Base-by-base conservation (phyloP, 2,329 filamentous ascomycete species). In the Camillea tinctor region DNA sequence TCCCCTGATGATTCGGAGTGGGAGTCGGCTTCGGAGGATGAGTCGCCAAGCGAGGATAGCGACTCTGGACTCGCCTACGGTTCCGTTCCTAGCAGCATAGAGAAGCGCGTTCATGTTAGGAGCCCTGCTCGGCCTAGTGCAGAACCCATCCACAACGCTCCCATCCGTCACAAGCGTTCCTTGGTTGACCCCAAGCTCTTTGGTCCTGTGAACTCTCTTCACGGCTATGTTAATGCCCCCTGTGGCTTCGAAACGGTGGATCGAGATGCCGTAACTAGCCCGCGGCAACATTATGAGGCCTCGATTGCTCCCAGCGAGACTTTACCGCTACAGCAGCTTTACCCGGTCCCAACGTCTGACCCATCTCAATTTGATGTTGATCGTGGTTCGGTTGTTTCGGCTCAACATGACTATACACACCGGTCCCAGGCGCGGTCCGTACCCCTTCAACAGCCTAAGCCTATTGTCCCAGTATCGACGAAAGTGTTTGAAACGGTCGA, bases 391-490 rank as follows among this genome's bases (percentile, higher is more conserved):
- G 70, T 79, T n/a, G 72, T 79, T 15, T 79, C 79, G 17, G 73
- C 59, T 74, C 74, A 72, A 44, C 73, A 76, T 57, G 75, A 79
- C 50, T 69, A 78, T 7, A 71, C 79, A 2, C 73, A 76, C 21
- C 76, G 73, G 19, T 71, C 75, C 17, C 81, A 84, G 50, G 84
- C 88, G 4, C 85, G 79, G 5, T 80, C 85, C 0, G 82, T 92
- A 30, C 87, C 88, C 11, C 80, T 97, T n/a, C 90, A 95, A 72
- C 92, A 96, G 68, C 93, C 93, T 2, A 89, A 93, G 67, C 93
- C 93, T 1, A 84, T 91, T 60, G 81, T 84, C 2, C 91, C 91
- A 0, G 86, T 96, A 2, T 88, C 88, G 44, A 84, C 84, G 62
- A 84, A 84, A 19, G 82, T 93, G 1, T 91, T 92, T 67, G 82